Evolutionary conservation across 1,284 basidiomycete species (phyloP), one percentile per base, ranked within the genome.

Genomic region (Bjerkandera adusta): DNA sequence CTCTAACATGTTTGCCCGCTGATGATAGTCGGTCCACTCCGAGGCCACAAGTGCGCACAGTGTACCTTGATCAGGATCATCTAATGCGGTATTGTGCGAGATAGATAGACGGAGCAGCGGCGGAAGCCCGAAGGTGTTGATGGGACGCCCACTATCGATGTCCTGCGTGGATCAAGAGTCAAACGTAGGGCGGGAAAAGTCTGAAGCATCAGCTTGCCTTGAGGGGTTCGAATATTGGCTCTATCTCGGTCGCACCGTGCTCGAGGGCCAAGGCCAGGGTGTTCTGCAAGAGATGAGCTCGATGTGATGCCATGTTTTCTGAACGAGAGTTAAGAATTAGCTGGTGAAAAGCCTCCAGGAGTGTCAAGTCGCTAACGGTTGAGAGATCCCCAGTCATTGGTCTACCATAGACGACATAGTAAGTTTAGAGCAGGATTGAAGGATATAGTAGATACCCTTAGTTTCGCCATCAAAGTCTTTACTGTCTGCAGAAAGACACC

Each of bases 401-500:
- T 73, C 80, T 80, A 30, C n/a, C 27, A n/a, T 8, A 8, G 8
- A 8, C 27, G 8, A n/a, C 8, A n/a, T 30, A 30, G 8, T 30
- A n/a, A n/a, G 27, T 30, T n/a, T 8, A 8, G 27, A 30, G 27
- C 27, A 8, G 27, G 27, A 30, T n/a, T n/a, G 27, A 30, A n/a
- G 27, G n/a, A n/a, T 30, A n/a, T 8, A n/a, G 8, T 3, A 6
- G 20, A 7, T 10, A 76, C 81, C 71, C 83, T 83, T 37, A 83
- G 55, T 47, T 83, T 83, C 4, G 81, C 81, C 80, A 83, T 84
- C 32, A 84, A 55, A 0, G 77, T 79, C 59, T 83, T 83, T 56
- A 83, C 59, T 2, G 72, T 70, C 27, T 77, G 71, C 12, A 83
- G 61, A 52, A 83, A 83, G 36, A 74, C 69, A 2, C 76, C 76